Evolutionary conservation across 495 filamentous ascomycete genomes (phyloP), one percentile per base, ranked within the genome.

Genomic region (Aeminium ludgeri): DNA sequence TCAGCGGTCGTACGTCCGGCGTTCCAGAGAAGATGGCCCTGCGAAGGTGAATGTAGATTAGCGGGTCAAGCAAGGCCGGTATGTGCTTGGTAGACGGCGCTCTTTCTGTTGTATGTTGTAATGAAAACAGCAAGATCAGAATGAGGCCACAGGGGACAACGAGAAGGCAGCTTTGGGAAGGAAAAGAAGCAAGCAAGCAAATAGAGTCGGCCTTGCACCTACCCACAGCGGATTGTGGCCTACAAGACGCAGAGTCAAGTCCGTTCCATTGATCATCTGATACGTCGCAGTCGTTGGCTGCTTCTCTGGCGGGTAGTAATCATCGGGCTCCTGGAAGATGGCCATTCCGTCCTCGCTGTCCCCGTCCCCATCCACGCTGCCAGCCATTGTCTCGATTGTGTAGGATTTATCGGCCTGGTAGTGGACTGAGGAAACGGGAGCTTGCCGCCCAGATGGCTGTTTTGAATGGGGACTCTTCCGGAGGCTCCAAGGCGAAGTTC

Each of bases 21-120:
- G 59, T 94, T 84, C 87, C 87, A 96, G 8, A 96, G 74, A 36
- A 81, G 70, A 59, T 96, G 82, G 3, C 83, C 87, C 75, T 80
- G 45, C 30, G 7, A 17, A 13, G 18, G 2, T 27, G 25, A 19
- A 35, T 31, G 38, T 30, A 12, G 45, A 38, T 13, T n/a, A 33
- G 11, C 16, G 38, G 13, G 19, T 38, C 15, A 38, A 19, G n/a
- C n/a, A n/a, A n/a, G n/a, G n/a, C n/a, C n/a, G n/a, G n/a, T n/a
- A n/a, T n/a, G n/a, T n/a, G n/a, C n/a, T n/a, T n/a, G n/a, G n/a
- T n/a, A n/a, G n/a, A n/a, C n/a, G n/a, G n/a, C n/a, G n/a, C n/a
- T n/a, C 23, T 25, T 38, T 12, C 15, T 40, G 23, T 30, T 30
- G 38, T 13, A 7, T 15, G 33, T 35, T 35, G 10, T 16, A 35